Evolutionary conservation across 345 rosid species (phyloP), one percentile per base, ranked within the genome.

Genomic region (Euphorbia pulcherrima): DNA sequence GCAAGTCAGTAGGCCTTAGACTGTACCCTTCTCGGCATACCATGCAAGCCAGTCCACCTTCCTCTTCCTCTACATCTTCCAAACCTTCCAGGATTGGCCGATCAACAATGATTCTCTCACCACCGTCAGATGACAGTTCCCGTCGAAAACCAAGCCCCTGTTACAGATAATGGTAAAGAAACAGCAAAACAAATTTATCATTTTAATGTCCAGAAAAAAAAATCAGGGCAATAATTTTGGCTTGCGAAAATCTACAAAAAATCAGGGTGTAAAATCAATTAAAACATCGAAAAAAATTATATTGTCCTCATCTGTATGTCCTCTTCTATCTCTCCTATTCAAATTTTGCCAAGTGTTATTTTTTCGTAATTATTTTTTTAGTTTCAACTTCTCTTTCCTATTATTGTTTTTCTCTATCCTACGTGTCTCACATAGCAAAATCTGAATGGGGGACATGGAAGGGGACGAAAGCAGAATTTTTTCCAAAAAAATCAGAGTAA

Each of bases 11-110:
- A 50, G 99, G 93, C 77, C 99, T 86, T 68, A 94, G 79, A 81
- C 93, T 89, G 80, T 94, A 94, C 74, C 97, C 99, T 69, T 94
- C 97, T 74, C 93, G 80, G 77, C 99, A 94, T 23, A 94, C 99
- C 99, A 94, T 90, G 74, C 99, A 94, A 64, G 97, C 95, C 76
- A 94, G 67, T 27, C 99, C 99, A 86, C 89, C 97, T 74, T 86
- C 92, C 69, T 93, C 98, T 80, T 92, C 99, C 74, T 91, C 90
- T 57, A 94, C 97, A 72, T 92, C 97, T 51, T 92, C 99, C 67
- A 89, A 77, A 68, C 99, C 99, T 88, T 94, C 99, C 26, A 94
- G 87, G 72, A 79, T 70, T 67, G 97, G 99, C 71, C 30, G 82
- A 51, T 89, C 80, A 71, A 94, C 93, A 39, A 94, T 81, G 66